Base-by-base conservation (phyloP, 768 basidiomycete genomes). In the Sarcomyxa edulis region DNA sequence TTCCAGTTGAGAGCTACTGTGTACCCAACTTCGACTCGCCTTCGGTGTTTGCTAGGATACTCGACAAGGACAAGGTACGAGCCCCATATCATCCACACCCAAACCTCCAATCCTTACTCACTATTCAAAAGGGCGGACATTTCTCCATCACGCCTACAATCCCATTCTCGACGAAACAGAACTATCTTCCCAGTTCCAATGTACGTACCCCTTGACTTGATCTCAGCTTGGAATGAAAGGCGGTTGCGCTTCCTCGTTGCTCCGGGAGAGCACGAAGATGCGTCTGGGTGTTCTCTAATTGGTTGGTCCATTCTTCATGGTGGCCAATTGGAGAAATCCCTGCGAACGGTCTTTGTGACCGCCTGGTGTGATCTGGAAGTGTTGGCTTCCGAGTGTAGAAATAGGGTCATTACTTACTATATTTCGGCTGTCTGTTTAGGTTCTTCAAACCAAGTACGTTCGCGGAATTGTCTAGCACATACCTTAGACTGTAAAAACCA, bases 1-100 rank as follows among this genome's bases (percentile, higher is more conserved):
- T 12, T 35, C 19, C 31, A 90, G 86, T 95, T 46, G 93, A 95
- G 58, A 88, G 84, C 45, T 93, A 92, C 59, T 96, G 93, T 51
- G 74, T 94, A 19, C 92, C 92, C 1, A 72, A 93, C 64, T 95
- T 96, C 55, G 93, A 96, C 59, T 93, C 90, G 2, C 93, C 93
- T 3, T 91, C 87, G 12, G 71, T 95, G 34, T 95, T 94, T 47
- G 92, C 91, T 6, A 77, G 92, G 6, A 88, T 91, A 48, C 71
- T 92, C 5, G 88, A 92, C 66, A 89, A 89, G 51, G 64, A 89
- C 57, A 89, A 87, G 41, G 45, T 43, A 6, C 59, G 73, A 67
- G 24, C 11, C 45, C 11, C 22, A 19, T 28, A 8, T 12, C 25
- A 4, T 19, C 2, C 32, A 37, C 31, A 14, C 6, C 18, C 16